Evolutionary conservation across 495 filamentous ascomycete species (phyloP).

Genomic region (Aspergillus avenaceus): DNA sequence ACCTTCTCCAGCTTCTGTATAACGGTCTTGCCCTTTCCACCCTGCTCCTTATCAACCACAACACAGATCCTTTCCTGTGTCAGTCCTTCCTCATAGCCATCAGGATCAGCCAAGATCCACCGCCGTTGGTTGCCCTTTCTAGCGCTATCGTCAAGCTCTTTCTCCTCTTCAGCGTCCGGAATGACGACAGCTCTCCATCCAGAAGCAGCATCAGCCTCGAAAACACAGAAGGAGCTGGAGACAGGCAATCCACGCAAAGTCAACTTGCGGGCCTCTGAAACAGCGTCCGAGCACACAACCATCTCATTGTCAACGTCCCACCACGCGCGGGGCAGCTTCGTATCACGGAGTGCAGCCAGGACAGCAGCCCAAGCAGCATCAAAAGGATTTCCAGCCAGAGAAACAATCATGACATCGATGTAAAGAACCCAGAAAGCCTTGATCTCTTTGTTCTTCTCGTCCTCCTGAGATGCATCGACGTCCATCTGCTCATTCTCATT

Average conservation of each 20-base stretch:
- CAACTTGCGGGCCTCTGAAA: constrained; percentile 46
- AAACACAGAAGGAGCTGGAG: constrained; percentile 69
- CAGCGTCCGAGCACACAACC: constrained; percentile 66
- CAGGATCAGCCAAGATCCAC: constrained; percentile 83
- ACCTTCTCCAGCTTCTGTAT: constrained; percentile 73
- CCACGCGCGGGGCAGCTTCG: constrained; percentile 70
- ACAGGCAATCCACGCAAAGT: constrained; percentile 59
- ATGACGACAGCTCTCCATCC: constrained; percentile 36
- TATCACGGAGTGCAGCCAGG: constrained; percentile 75
- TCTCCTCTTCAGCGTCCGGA: constrained; percentile 41
- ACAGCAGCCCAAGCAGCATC: constrained; percentile 85
- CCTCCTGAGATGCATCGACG: constrained; percentile 25
- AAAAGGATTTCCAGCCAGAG: constrained; percentile 84
- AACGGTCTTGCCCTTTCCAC: constrained; percentile 44
- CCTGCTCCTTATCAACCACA: constrained; percentile 62
- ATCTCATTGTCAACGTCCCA: constrained; percentile 82
- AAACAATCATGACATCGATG: constrained; percentile 86
- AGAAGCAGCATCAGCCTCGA: constrained; percentile 56
- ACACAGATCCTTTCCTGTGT: constrained; percentile 70
- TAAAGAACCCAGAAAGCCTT: constrained; percentile 93
- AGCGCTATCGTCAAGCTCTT: constrained; percentile 26
- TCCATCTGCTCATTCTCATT: constrained; percentile 46
- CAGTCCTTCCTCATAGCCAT: constrained; percentile 81
- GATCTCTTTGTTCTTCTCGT: constrained; percentile 42
- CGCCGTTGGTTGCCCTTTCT: constrained; percentile 42